Base-by-base conservation (phyloP, 192 early-diverging fungal genomes). In the Entophlyctis luteolus region DNA sequence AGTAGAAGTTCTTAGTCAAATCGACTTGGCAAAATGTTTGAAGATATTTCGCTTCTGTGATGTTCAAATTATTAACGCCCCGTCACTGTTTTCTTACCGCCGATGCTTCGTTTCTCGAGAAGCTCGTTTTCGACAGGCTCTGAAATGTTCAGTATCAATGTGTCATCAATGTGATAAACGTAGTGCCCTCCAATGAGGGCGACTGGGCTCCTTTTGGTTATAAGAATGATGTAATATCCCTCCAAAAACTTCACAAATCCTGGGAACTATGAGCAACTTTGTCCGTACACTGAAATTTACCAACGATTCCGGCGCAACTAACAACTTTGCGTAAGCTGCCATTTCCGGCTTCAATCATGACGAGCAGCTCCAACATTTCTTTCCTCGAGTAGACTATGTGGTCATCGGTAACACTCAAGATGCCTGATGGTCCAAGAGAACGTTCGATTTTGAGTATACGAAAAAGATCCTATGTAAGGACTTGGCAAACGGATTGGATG, bases 1-100 rank as follows among this genome's bases (percentile, higher is more conserved):
- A 99, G 76, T 99, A 99, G 76, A 97, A 97, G 79, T 96, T 93
- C 67, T 95, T 94, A 47, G 86, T 87, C 68, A 95, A 74, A 62
- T 96, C 93, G 18, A 99, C 91, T 69, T 92, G 93, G 37, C 89
- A 81, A 72, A 96, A 98, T n/a, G 89, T 88, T 34, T 85, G 77
- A 18, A 92, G 79, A 53, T 92, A 93, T 70, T 86, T 65, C 22
- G 55, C 33, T 23, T 69, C 37, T 69, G 37, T n/a, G 52, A 18
- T 8, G 2, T 57, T 5, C 6, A 42, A 36, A 45, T 33, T 20
- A 36, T 14, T 22, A 27, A 37, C 25, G 27, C 34, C 38, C 23
- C 14, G 63, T 6, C 52, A 38, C 25, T 23, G n/a, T 35, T 59
- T 18, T 50, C n/a, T 34, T 68, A 83, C 77, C 85, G 77, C 4